Conservation (phyloP, 352 stramenopile genomes). For the Globisporangium rhizosaccharum region DNA sequence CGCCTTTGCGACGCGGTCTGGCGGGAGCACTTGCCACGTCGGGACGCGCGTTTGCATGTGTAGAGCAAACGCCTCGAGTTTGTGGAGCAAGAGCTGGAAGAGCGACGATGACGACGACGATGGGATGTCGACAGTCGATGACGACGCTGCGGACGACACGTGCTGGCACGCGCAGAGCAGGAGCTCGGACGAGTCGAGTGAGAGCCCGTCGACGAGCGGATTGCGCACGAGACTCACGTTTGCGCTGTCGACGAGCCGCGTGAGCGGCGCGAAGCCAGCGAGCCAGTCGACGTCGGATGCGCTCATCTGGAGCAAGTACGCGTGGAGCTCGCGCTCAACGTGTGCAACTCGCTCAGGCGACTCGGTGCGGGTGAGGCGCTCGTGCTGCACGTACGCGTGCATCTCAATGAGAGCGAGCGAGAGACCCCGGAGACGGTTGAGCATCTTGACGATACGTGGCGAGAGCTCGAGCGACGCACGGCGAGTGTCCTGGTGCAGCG, state of each 20-base stretch:
- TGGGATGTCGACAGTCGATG: constrained; percentile 1
- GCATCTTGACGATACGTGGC: constrained; percentile 31
- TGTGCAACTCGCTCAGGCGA: constrained; percentile 13
- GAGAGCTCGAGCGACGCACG: constrained; percentile 22
- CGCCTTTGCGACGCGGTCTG: constrained; percentile 39
- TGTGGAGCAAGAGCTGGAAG: constrained; percentile 42
- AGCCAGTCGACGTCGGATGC: constrained; percentile 49
- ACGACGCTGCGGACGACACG: constrained; percentile 13
- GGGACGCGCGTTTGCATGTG: constrained; percentile 33
- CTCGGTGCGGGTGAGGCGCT: constrained; percentile 12
- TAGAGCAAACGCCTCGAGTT: constrained; percentile 47
- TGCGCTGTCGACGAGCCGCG: constrained; percentile 38
- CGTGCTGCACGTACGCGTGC: constrained; percentile 44
- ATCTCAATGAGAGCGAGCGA: constrained; percentile 63
- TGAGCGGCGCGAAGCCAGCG: constrained; percentile 23
- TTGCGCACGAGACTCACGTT: constrained; percentile 45
- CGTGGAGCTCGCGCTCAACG: constrained; percentile 37
- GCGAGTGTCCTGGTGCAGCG: constrained; percentile 13
- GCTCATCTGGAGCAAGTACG: constrained; percentile 40
- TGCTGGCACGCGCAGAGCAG: constrained; percentile 59
- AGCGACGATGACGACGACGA: constrained; percentile 29
- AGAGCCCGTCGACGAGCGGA: constrained; percentile 56
- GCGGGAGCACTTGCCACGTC: constrained; percentile 53
- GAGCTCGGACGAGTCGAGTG: constrained; percentile 63
- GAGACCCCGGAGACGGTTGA: constrained; percentile 57